Evolutionary conservation across 23 red algal genomes (phyloP).

Genomic region (Gracilariopsis chorda): DNA sequence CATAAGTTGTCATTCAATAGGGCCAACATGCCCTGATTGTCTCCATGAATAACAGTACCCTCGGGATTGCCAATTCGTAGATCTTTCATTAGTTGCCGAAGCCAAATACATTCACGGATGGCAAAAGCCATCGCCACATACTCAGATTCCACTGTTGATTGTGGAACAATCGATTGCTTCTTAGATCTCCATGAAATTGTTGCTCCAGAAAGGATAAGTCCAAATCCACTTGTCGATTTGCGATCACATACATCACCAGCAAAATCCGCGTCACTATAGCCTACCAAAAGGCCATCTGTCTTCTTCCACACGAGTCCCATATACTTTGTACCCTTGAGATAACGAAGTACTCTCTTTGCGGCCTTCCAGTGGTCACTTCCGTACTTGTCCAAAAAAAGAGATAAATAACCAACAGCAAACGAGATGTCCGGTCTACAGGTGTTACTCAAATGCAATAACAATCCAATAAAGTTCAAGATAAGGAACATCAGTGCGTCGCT

Average conservation of each 20-base stretch:
- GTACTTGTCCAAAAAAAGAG: background rate
- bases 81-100: background rate
- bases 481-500: background rate
- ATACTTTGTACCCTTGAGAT: slow-evolving; percentile 6
- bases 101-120: background rate
- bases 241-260: background rate
- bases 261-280: slow-evolving; percentile 8
- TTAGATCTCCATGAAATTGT: background rate
- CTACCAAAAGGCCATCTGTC: background rate
- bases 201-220: background rate
- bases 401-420: background rate
- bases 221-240: background rate
- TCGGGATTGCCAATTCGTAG: background rate
- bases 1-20: background rate
- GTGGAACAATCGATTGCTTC: slow-evolving; percentile 2
- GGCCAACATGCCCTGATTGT: background rate
- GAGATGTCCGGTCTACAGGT: background rate
- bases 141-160: slow-evolving; percentile 28
- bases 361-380: background rate
- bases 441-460: background rate
- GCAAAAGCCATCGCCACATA: background rate
- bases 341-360: background rate
- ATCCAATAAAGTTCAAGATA: background rate
- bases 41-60: background rate
- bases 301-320: background rate